A percentile compares a stretch with the other conserved stretches of the same genome.
Conservation (phyloP, 768 basidiomycete genomes). For the Lactifluus piperatus region DNA sequence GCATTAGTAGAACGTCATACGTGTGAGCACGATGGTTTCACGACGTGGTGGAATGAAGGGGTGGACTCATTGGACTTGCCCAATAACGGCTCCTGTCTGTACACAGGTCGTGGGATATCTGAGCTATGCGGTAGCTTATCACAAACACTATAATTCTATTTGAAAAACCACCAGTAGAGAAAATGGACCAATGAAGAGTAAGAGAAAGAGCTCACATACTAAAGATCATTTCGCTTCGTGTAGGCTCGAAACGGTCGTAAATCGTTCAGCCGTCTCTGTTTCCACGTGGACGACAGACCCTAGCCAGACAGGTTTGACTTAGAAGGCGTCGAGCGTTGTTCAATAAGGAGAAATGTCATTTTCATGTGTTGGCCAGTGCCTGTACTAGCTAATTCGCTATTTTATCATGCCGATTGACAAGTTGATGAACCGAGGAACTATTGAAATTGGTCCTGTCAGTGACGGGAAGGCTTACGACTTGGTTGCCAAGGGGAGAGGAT, state of each 20-base stretch:
- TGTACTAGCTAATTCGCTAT: no score
- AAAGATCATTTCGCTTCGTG: slow-evolving; percentile 46
- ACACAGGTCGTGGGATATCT: slow-evolving; percentile 57
- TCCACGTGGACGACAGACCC: no score
- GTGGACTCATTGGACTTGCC: slow-evolving; percentile 43
- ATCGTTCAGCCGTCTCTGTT: no score
- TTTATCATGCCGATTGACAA: no score
- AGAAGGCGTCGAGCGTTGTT: no score
- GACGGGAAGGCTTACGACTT: no score
- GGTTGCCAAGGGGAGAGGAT: no score
- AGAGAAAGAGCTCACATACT: slow-evolving; percentile 37
- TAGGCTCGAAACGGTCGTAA: slow-evolving; percentile 50
- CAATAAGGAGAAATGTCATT: no score
- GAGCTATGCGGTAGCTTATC: slow-evolving; percentile 58
- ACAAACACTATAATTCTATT: slow-evolving; percentile 65
- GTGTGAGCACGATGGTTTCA: background rate
- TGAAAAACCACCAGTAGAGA: background rate
- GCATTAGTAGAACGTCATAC: background rate
- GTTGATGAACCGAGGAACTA: no score
- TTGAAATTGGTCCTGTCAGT: no score
- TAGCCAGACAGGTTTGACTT: no score
- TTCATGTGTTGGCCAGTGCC: no score
- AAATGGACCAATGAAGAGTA: background rate
- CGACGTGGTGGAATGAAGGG: background rate
- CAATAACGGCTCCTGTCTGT: slow-evolving; percentile 36